phyloP scores from a whole-genome alignment of 192 early-diverging fungal species.

The Fimicolochytrium jonesii region DNA sequence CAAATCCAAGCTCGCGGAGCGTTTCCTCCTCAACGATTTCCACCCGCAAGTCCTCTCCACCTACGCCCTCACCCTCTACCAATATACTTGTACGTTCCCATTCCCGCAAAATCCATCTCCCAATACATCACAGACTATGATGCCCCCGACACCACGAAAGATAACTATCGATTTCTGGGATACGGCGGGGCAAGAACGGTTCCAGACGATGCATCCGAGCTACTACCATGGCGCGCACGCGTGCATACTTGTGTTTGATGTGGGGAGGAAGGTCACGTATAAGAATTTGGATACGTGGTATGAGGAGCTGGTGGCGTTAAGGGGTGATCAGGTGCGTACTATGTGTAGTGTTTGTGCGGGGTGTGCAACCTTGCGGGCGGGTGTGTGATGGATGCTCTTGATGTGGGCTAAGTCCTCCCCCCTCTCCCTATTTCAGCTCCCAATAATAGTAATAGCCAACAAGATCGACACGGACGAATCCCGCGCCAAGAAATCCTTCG shows the following conservation, averaged over 20 bases:
- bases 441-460: constrained; percentile 57
- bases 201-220: constrained; percentile 51
- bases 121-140: too few species aligned
- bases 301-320: constrained; percentile 38
- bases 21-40: constrained; percentile 54
- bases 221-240: constrained; percentile 54
- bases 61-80: constrained; percentile 54
- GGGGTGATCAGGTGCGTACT: constrained; percentile 15
- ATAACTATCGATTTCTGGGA: constrained; percentile 53
- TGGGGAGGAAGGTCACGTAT: constrained; percentile 60
- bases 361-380: too few species aligned
- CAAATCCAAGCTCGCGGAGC: constrained; percentile 57
- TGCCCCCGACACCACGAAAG: too few species aligned
- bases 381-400: too few species aligned
- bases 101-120: too few species aligned
- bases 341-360: background rate
- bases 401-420: too few species aligned
- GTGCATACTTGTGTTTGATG: constrained; percentile 51
- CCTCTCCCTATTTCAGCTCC: too few species aligned
- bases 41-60: constrained; percentile 52
- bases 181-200: constrained; percentile 61
- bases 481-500: constrained; percentile 49
- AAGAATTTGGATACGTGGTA: constrained; percentile 62
- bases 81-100: constrained; percentile 37
- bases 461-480: constrained; percentile 56